Percentiles rank a stretch among this genome's conserved stretches.
phyloP scores from a whole-genome alignment of 2,329 filamentous ascomycete genomes.

The Harringtonia aguacate region DNA sequence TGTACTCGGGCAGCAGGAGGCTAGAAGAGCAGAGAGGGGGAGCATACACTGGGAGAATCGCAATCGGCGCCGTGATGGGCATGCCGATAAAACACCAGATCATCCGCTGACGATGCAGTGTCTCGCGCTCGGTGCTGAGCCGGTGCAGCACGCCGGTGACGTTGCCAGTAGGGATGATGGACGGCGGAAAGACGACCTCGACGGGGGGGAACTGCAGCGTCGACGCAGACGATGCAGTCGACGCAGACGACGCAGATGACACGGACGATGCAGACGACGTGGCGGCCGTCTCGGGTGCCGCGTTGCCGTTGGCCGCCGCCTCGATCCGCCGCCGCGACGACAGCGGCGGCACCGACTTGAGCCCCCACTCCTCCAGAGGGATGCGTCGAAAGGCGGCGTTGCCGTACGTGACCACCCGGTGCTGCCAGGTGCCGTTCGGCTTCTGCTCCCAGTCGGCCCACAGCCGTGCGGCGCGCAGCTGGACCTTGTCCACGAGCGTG shows the following conservation, averaged over 20 bases:
- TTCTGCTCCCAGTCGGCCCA: constrained; percentile 86
- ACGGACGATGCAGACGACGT: too few relatives aligned
- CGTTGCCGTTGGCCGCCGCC: too few relatives aligned
- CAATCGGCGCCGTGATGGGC: constrained; percentile 76
- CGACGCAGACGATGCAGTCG: constrained; percentile 30
- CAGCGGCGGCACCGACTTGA: constrained; percentile 86
- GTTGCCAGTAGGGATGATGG: constrained; percentile 52
- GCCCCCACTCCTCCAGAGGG: constrained; percentile 93
- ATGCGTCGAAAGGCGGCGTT: constrained; percentile 80
- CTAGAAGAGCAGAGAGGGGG: not conserved
- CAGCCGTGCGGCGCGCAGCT: constrained; percentile 58
- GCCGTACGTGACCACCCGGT: constrained; percentile 72
- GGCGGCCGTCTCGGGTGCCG: too few relatives aligned
- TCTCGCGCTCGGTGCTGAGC: constrained; percentile 71
- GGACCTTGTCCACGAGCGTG: constrained; percentile 56
- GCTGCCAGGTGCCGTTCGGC: constrained; percentile 71
- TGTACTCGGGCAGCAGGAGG: not conserved
- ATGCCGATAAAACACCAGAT: constrained; percentile 73
- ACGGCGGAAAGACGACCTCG: constrained; percentile 66
- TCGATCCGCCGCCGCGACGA: constrained; percentile 55
- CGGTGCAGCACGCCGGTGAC: constrained; percentile 55
- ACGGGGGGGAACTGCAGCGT: constrained; percentile 31
- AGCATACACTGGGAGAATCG: constrained; percentile 71
- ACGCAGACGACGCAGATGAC: too few relatives aligned
- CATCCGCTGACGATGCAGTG: constrained; percentile 64